Evolutionary conservation across 2,329 filamentous ascomycete genomes (phyloP).

Genomic region (Penicillium freii): DNA sequence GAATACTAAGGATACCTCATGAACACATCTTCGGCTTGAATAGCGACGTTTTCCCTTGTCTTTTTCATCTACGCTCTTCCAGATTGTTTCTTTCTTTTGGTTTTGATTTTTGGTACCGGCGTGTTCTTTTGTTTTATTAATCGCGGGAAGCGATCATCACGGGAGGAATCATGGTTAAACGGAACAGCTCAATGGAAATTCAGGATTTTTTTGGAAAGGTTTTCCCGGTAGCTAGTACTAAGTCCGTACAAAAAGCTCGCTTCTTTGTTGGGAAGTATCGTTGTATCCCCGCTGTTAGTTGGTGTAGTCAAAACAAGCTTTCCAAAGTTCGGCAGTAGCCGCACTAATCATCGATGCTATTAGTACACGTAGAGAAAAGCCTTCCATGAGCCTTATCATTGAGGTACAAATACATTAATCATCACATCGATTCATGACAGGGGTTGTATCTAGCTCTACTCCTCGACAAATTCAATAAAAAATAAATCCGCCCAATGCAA

Average conservation of each 20-base stretch:
- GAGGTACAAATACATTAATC: slow-evolving; percentile 2
- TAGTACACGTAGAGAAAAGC: background rate
- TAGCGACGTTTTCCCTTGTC: slow-evolving; percentile 9
- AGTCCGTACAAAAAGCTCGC: background rate
- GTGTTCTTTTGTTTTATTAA: background rate
- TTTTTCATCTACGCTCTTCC: background rate
- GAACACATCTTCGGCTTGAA: slow-evolving; percentile 1
- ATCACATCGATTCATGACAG: background rate
- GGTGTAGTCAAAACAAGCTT: background rate
- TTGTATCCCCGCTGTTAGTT: background rate
- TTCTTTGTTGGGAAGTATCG: background rate
- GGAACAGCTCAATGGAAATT: background rate
- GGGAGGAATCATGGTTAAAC: slow-evolving; percentile 1
- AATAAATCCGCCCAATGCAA: slow-evolving; percentile 10
- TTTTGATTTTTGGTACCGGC: background rate
- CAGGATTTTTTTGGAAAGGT: background rate
- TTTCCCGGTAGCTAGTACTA: background rate
- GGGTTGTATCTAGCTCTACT: background rate
- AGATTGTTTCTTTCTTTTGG: background rate
- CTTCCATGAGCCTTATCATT: background rate
- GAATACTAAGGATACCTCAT: slow-evolving; percentile 12
- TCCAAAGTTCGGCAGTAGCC: background rate
- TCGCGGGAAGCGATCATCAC: background rate
- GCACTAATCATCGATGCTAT: background rate
- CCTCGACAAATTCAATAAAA: slow-evolving; percentile 3